Evolutionary conservation across 1,284 basidiomycete genomes (phyloP), one percentile per base, ranked within the genome.

Genomic region (Lignosus rhinocerotis): DNA sequence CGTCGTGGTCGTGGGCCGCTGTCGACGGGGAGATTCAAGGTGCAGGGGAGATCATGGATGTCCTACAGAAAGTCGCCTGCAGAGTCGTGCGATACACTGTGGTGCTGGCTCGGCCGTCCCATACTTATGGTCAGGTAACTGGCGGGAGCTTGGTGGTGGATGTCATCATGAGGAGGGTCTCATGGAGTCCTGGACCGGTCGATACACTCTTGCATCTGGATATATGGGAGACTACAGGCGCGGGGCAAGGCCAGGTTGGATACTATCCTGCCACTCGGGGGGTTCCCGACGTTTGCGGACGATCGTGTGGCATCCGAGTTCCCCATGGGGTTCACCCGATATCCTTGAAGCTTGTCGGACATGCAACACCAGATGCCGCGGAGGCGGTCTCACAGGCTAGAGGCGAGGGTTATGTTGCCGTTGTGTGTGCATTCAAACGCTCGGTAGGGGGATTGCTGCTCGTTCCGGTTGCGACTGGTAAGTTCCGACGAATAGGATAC

Each of bases 1-100:
- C 52, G 6, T 54, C 52, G 6, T 54, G 52, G 52, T 46, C 43
- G 0, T 54, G 52, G 52, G 52, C 43, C 25, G 16, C 51, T 8
- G 51, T 53, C 6, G 39, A 53, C 31, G 51, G 51, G n/a, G 39
- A 17, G n/a, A 17, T 42, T n/a, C 25, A 25, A 25, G 25, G 25
- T 25, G 25, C 25, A 4, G 39, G n/a, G 39, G 14, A 42, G 14
- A 8, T 8, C 8, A 8, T 17, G 8, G 39, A 8, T n/a, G 14
- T n/a, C 39, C 14, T 14, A n/a, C 14, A n/a, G 14, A 12, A 42
- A n/a, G 39, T n/a, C 6, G 36, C 16, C 6, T 38, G 36, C 8
- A n/a, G 17, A n/a, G 39, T 42, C 39, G 39, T 42, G n/a, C 39
- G 11, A 17, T 12, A 17, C 14, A n/a, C 5, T 42, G 39, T n/a